These are phyloP conservation scores for Udeniomyces megalosporus DNA, from an alignment of 768 basidiomycete genomes.

Conservation along the genomic window DNA sequence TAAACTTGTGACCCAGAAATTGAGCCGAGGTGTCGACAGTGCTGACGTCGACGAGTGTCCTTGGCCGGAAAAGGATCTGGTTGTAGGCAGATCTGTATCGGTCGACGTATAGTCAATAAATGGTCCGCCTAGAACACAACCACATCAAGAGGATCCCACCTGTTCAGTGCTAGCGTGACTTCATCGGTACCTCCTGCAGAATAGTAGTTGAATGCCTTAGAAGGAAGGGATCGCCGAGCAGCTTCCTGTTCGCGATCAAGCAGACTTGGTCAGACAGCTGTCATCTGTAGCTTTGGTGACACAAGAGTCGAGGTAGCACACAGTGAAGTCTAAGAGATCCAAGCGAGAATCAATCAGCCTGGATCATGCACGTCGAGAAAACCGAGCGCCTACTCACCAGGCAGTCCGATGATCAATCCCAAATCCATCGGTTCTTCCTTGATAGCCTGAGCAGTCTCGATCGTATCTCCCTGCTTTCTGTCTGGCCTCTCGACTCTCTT, in stretches of 20 bases:
- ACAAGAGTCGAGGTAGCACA: too few relatives aligned
- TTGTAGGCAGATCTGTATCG: conserved; percentile 24
- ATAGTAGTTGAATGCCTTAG: conserved; percentile 30
- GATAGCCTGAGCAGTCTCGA: conserved; percentile 6
- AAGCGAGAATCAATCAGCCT: too few relatives aligned
- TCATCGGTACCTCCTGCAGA: conserved; percentile 28
- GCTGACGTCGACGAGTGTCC: conserved; percentile 28
- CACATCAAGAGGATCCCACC: conserved; percentile 20
- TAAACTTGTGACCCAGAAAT: conserved; percentile 28
- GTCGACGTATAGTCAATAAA: conserved; percentile 19
- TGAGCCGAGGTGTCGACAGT: conserved; percentile 26
- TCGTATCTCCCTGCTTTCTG: conserved; percentile 3
- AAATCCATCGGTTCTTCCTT: conserved; percentile 23
- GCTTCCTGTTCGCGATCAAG: conserved; percentile 19
- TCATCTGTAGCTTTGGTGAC: too few relatives aligned
- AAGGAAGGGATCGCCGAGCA: conserved; percentile 22
- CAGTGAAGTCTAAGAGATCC: conserved; percentile 28
- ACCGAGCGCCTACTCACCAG: conserved; percentile 4
- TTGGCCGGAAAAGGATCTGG: conserved; percentile 28
- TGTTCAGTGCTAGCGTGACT: conserved; percentile 17
- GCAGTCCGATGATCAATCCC: conserved; percentile 26
- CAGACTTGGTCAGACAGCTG: background rate
- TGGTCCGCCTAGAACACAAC: too few relatives aligned
- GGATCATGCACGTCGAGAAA: too few relatives aligned
- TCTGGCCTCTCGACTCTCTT: conserved; percentile 14